Evolutionary conservation across 2,329 filamentous ascomycete genomes (phyloP), one percentile per base, ranked within the genome.

Genomic region (Paramyrothecium roridum): DNA sequence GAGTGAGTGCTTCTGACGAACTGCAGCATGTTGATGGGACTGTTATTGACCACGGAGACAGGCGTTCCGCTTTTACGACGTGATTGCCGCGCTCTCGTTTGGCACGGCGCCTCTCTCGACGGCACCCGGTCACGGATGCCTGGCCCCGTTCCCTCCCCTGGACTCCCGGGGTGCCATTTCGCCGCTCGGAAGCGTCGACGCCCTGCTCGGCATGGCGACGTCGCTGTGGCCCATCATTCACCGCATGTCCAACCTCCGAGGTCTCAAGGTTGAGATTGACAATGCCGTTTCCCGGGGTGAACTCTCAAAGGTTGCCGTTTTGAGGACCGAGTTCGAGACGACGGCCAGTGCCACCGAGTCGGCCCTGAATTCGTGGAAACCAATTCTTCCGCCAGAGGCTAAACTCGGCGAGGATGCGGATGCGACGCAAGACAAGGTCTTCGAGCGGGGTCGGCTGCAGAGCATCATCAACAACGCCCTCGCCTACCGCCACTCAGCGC

Each of bases 11-110:
- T 19, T 52, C 30, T 53, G 13, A 22, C 12, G 2, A 11, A 30
- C 26, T 30, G 26, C 26, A 30, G 26, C 19, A 12, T 4, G 22
- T 12, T 8, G 7, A 13, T n/a, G n/a, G 3, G 33, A n/a, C 17
- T 30, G 21, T 33, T 43, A 26, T 43, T 46, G 46, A 12, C 51
- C 52, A 52, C 64, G 72, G 34, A 74, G 17, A 30, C 54, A 86
- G 83, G 83, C 83, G 2, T 87, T 87, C 61, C 79, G 81, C 7
- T 87, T 86, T 61, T 86, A 87, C 68, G 84, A 87, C 64, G 84
- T 87, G 21, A 86, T 86, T 54, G 80, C 83, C 7, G 83, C 84
- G 1, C 70, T 87, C 30, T 87, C 84, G 0, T 77, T 86, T 52
- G 83, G 82, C 54, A 84, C 80, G 13, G 73, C 81, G 4, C 83